Base-by-base conservation (phyloP, 192 early-diverging fungal genomes). In the Pilobolus umbonatus region DNA sequence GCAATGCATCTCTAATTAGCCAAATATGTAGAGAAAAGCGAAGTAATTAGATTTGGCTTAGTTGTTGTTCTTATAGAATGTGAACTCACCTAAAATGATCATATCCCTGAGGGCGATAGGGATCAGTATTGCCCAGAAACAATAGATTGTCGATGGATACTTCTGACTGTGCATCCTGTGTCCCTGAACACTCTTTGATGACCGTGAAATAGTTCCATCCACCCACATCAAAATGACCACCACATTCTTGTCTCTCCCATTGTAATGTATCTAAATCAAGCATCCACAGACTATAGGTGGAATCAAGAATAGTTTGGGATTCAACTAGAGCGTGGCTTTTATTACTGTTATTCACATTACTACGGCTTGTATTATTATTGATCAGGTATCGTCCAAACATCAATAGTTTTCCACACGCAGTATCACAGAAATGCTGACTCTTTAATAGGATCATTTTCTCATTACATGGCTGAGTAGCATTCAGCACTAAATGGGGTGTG, bases 161-260 rank as follows among this genome's bases (percentile, higher is more conserved):
- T 10, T 44, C 39, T 17, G 62, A 62, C 26, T 75, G 62, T 4
- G 52, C 30, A 31, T 71, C 70, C 6, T 65, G 47, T 38, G 38
- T 35, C 7, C 50, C 62, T 15, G 43, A 55, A 22, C 62, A 35
- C 62, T 80, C 54, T 31, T 65, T 58, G 17, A 74, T 64, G 28
- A 81, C 57, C 11, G 76, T 79, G 58, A 78, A 80, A 55, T 82
- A 85, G 42, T 85, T 78, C 82, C 82, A 85, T 12, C 72, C 72
- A 15, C 68, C 69, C 12, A 65, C 62, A 42, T 79, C 76, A 47
- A 83, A 71, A 36, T 67, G 71, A 8, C 51, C 59, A 38, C 73
- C 74, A 22, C 75, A 73, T 42, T 77, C 80, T 38, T 78, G 64
- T 34, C 71, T 76, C 40, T 75, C 59, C 83, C 83, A 85, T 54